Evolutionary conservation across 1,284 basidiomycete genomes (phyloP).

Genomic region (Pyrrhoderma noxium): DNA sequence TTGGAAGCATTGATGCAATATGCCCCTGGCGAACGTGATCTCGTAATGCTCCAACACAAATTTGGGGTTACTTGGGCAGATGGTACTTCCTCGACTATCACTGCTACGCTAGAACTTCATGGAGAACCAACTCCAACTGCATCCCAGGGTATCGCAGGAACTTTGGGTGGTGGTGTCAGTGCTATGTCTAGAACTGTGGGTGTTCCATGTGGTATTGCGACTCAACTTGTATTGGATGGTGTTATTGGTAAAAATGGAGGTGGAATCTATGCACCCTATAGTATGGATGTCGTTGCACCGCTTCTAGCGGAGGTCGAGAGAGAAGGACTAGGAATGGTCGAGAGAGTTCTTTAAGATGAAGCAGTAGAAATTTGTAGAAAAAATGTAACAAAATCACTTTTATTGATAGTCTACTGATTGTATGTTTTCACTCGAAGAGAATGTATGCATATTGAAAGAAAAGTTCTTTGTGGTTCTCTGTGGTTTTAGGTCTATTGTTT

Average conservation of each 20-base stretch:
- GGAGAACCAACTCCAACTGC: slow-evolving; percentile 47
- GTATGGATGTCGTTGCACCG: slow-evolving; percentile 79
- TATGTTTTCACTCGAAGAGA: no score
- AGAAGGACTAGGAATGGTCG: slow-evolving; percentile 79
- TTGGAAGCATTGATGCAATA: slow-evolving; percentile 67
- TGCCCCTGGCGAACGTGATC: slow-evolving; percentile 85
- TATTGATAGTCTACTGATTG: no score
- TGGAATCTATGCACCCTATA: slow-evolving; percentile 87
- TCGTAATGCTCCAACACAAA: slow-evolving; percentile 98
- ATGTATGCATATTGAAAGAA: no score
- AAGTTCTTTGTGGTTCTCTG: no score
- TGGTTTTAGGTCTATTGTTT: no score
- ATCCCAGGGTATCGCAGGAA: no score
- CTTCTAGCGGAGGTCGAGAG: slow-evolving; percentile 72
- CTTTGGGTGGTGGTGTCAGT: slow-evolving; percentile 38
- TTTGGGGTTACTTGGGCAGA: slow-evolving; percentile 85
- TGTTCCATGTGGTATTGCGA: slow-evolving; percentile 90
- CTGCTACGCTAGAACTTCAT: slow-evolving; percentile 73
- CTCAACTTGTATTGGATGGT: slow-evolving; percentile 76
- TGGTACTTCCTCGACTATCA: slow-evolving; percentile 50
- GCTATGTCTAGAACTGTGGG: slow-evolving; percentile 95
- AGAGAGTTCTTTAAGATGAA: slow-evolving; percentile 39
- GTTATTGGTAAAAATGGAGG: slow-evolving; percentile 53
- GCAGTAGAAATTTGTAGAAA: no score
- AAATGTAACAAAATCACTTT: no score